Evolutionary conservation across 2,329 filamentous ascomycete genomes (phyloP), one percentile per base, ranked within the genome.

Genomic region (Cladosporium colombiae): DNA sequence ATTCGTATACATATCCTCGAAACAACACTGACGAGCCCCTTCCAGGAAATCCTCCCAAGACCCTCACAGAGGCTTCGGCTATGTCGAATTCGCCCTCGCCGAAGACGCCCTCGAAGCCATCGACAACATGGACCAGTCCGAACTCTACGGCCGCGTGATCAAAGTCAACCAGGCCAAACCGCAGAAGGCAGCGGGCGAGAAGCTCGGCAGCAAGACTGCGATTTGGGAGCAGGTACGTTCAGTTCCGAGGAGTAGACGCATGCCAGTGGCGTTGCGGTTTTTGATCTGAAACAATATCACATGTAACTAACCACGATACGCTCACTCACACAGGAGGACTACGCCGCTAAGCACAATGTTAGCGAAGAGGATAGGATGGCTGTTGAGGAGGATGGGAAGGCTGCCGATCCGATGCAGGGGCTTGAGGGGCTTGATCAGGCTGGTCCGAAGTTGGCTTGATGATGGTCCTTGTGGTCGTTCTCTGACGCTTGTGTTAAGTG

Each of bases 81-180:
- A 99, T 77, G 91, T 99, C 60, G 95, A 99, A 76, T 99, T 91
- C 75, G 93, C 97, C 73, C 86, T 92, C 65, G 85, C 88, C 14
- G 87, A 89, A 65, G 95, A 99, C 79, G 94, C 93, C 31, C 89
- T 89, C 74, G 94, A 98, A 79, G 95, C 95, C 60, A 97, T 99
- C 77, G 93, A 98, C 83, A 99, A 99, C 77, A 98, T 99, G 94
- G 92, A 99, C 76, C 93, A 97, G 77, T 91, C 93, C 67, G 94
- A 98, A 80, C 86, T 99, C 55, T 98, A 94, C 76, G 96, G 95
- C 13, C 88, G 92, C 67, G 89, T 95, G 16, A 90, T 99, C 77
- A 97, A 93, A 78, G 94, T 98, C 61, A 93, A 92, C 53, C 86
- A 90, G 64, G 96, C 96, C 52, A 99, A 97, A 79, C 88, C 92